Conservation (phyloP, 1,284 basidiomycete genomes). For the Microbotryum silenes-acaulis region DNA sequence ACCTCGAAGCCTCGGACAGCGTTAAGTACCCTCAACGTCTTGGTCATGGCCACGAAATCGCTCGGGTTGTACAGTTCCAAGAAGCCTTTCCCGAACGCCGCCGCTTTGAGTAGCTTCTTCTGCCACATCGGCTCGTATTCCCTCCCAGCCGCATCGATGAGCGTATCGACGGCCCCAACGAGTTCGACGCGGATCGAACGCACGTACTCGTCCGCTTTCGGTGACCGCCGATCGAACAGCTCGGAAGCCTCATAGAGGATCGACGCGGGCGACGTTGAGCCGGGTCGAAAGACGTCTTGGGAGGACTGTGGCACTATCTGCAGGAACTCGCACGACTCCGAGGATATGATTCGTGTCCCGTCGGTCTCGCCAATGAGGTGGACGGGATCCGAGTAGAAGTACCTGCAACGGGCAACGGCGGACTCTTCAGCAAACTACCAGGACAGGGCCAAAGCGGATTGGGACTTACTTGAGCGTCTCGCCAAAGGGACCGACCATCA, state of each 20-base stretch:
- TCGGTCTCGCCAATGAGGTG: conserved; percentile 78
- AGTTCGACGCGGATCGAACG: conserved; percentile 79
- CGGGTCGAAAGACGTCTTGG: conserved; percentile 77
- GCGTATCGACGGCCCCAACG: conserved; percentile 78
- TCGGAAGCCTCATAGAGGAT: conserved; percentile 89
- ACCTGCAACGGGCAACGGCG: conserved; percentile 47
- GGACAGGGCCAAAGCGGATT: too few species aligned
- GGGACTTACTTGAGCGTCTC: conserved; percentile 67
- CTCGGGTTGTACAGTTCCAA: conserved; percentile 85
- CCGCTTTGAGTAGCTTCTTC: conserved; percentile 77
- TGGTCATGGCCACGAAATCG: conserved; percentile 83
- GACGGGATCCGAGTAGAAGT: conserved; percentile 66
- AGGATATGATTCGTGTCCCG: conserved; percentile 71
- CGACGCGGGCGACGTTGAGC: conserved; percentile 82
- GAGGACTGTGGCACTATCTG: conserved; percentile 82
- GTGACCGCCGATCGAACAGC: conserved; percentile 70
- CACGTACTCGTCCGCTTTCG: conserved; percentile 88
- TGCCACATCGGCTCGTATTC: conserved; percentile 92
- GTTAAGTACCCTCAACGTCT: conserved; percentile 89
- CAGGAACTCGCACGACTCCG: conserved; percentile 75
- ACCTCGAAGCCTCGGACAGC: conserved; percentile 84
- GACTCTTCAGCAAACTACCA: not conserved
- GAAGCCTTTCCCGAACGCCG: conserved; percentile 89
- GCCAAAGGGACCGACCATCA: conserved; percentile 85
- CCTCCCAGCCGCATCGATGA: conserved; percentile 84